These are phyloP conservation scores for Vaccinium vitisidaea DNA, from an alignment of 148 eudicot species.

Conservation along the genomic window DNA sequence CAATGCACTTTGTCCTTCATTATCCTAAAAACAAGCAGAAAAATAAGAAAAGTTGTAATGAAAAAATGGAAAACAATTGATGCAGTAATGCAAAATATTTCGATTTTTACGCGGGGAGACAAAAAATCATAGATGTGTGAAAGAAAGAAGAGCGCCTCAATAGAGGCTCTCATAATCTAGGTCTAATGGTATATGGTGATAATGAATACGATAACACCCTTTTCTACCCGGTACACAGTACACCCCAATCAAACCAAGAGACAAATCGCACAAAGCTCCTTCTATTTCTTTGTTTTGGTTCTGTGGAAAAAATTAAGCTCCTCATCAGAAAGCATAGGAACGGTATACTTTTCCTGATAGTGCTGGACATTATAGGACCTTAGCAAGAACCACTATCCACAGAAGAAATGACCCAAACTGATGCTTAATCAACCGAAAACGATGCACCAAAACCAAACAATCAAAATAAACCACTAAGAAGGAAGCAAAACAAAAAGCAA, in stretches of 20 bases:
- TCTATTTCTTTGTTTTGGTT: too few species aligned
- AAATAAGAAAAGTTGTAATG: background rate
- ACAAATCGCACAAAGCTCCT: too few species aligned
- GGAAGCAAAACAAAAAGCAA: too few species aligned
- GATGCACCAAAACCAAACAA: background rate
- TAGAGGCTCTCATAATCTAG: background rate
- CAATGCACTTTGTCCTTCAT: constrained; percentile 87
- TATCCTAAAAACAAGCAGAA: constrained; percentile 52
- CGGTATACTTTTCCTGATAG: background rate
- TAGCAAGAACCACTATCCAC: background rate
- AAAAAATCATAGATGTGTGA: background rate
- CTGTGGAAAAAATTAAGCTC: too few species aligned
- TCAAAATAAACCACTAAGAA: background rate
- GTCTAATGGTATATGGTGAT: background rate
- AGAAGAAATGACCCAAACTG: background rate
- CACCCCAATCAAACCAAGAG: too few species aligned
- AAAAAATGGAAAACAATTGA: background rate
- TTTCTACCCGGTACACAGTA: too few species aligned
- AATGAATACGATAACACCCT: background rate
- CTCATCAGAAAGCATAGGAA: too few species aligned
- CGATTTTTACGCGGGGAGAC: background rate
- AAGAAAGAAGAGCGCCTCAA: background rate
- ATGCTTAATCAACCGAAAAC: too few species aligned
- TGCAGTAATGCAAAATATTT: background rate
- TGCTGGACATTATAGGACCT: background rate